Conservation (phyloP, 179 eudicot genomes). For the Dionaea muscipula region DNA sequence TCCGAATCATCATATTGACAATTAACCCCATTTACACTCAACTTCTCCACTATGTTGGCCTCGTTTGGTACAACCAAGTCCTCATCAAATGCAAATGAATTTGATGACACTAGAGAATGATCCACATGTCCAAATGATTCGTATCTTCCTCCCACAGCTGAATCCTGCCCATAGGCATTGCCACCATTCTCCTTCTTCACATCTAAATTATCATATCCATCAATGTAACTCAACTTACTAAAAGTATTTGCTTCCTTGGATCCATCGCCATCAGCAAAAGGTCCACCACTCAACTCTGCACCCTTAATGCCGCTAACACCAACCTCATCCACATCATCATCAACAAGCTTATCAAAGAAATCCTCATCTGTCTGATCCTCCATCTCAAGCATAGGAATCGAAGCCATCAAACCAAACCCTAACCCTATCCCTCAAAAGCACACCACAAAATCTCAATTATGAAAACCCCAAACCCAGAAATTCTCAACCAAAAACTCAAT, state of each 20-base stretch:
- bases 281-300: constrained; percentile 12
- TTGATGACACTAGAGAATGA: constrained; percentile 16
- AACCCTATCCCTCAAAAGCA: constrained; percentile 8
- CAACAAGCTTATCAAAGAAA: constrained; percentile 75
- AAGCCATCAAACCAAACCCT: constrained; percentile 43
- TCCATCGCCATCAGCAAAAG: constrained; percentile 28
- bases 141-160: constrained; percentile 8
- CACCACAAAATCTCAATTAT: not conserved
- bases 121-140: constrained; percentile 11
- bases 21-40: too few species aligned
- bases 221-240: constrained; percentile 38
- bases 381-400: constrained; percentile 59
- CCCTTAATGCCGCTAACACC: constrained; percentile 8
- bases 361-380: constrained; percentile 90
- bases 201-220: constrained; percentile 17
- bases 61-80: constrained; percentile 13
- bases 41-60: too few species aligned
- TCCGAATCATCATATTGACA: constrained; percentile 13
- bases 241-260: constrained; percentile 46
- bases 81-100: constrained; percentile 23
- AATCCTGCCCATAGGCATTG: constrained; percentile 5
- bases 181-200: constrained; percentile 7
- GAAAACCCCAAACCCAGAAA: constrained; percentile 6
- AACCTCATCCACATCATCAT: constrained; percentile 40
- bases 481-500: constrained; percentile 2